Base-by-base conservation (phyloP, 129 eudicot species). In the Tanacetum coccineum region DNA sequence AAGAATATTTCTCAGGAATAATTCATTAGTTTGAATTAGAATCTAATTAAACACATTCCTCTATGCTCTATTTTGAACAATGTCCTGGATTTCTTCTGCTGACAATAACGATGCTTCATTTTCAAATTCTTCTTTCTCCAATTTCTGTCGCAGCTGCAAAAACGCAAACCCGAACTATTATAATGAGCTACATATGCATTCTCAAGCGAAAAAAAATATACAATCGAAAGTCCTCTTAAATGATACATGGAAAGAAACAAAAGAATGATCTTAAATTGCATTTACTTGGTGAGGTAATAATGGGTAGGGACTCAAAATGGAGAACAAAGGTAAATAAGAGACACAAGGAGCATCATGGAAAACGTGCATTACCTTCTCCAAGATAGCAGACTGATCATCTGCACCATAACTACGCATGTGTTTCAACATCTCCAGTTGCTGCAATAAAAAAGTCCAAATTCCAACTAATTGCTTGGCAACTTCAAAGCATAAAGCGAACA, bases 401-500 rank as follows among this genome's bases (percentile, higher is more conserved):
- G 63, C 67, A 51, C 81, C 79, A 70, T 81, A 92, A 66, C 76
- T 80, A 42, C 95, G 96, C 90, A 93, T 93, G 67, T 86, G 78
- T 73, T 82, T 79, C 58, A 93, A 81, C 99, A 93, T 93, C 80
- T 93, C 96, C 75, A 89, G 66, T 93, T 93, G 98, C 96, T 93
- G 96, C 73, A 67, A 77, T 26, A 66, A 40, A 25, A 19, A 15
- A 7, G 8, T 36, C 42, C 59, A 61, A 18, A 59, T 18, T 45
- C 46, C 50, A 58, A 32, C 10, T 46, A 32, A 19, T 7, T 36
- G 42, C 8, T 36, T 36, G 42, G 42, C 4, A 53, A 53, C 20
- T 18, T n/a, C 3, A 53, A 53, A 53, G 28, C 28, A 53, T 55
- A 9, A 28, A 9, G 60, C 60, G 3, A 55, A 55, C 32, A 0